Base-by-base conservation (phyloP, 768 basidiomycete genomes). In the Naematelia encephala region DNA sequence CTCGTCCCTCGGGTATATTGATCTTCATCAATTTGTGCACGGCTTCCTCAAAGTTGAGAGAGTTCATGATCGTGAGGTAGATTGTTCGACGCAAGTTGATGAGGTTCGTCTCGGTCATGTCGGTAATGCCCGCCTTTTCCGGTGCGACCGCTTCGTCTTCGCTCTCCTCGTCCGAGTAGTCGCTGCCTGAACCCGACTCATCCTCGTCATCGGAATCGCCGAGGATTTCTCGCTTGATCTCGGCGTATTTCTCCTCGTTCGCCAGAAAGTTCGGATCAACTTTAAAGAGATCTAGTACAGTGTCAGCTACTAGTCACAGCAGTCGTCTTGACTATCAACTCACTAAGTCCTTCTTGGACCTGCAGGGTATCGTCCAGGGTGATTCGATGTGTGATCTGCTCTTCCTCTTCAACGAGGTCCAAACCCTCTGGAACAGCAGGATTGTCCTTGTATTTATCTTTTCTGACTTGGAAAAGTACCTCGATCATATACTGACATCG, bases 401-500 rank as follows among this genome's bases (percentile, higher is more conserved):
- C 96, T 14, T 98, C 96, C 72, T 98, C 94, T 63, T 97, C 92
- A 1, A 99, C 96, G 28, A 99, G 79, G 74, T 99, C 96, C 72
- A 99, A 76, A 0, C 94, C 96, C 70, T 98, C 96, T 1, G 90
- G 87, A 42, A 98, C 76, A 63, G 91, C 85, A 16, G 93, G 93
- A 76, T 99, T 98, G 73, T 98, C 96, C 82, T 98, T 98, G 82
- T 90, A 98, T 78, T 91, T 93, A 81, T 99, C 96, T 81, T 96
- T 97, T 67, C 96, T 83, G 5, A 96, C 90, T 79, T 98, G 96
- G 90, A 99, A 98, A 48, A 98, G 82, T 2, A 98, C 96, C 79
- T 98, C 96, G 67, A 99, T 91, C 96, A 97, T 97, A 79, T 97
- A 99, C 74, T 98, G 96, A 26, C 94, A 90, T 67, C 96, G 86